Evolutionary conservation across 1,284 basidiomycete genomes (phyloP).

Genomic region (Hortiboletus rubellus): DNA sequence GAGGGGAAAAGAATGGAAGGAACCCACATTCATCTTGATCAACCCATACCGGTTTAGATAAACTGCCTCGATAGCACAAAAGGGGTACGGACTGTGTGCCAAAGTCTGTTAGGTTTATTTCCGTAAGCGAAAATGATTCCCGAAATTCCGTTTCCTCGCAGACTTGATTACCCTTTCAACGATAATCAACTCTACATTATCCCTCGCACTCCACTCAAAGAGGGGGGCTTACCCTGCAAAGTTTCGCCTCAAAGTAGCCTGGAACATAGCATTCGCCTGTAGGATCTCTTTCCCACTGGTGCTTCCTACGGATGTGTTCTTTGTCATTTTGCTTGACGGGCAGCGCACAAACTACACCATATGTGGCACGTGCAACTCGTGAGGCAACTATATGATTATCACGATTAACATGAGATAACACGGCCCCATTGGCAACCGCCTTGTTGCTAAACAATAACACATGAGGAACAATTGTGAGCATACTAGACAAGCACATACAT

Average conservation of each 20-base stretch:
- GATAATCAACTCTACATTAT: neutral
- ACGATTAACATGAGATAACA: conserved; percentile 50
- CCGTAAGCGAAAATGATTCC: conserved; percentile 7
- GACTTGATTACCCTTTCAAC: too few relatives aligned
- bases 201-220: too few relatives aligned
- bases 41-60: conserved; percentile 8
- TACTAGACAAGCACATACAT: conserved; percentile 3
- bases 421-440: conserved; percentile 51
- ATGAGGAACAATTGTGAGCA: neutral
- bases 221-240: too few relatives aligned
- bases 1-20: neutral
- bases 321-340: neutral
- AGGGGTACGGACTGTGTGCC: conserved; percentile 4
- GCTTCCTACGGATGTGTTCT: conserved; percentile 4
- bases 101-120: neutral
- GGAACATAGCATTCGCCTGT: conserved; percentile 6
- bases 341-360: conserved; percentile 21
- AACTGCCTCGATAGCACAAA: conserved; percentile 5
- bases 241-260: neutral
- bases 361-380: conserved; percentile 41
- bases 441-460: conserved; percentile 41
- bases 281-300: conserved; percentile 5
- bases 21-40: conserved; percentile 9
- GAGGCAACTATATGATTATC: conserved; percentile 37
- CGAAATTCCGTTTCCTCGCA: neutral